These are phyloP conservation scores for Copromyces sp. DNA, from an alignment of 495 filamentous ascomycete genomes.

Conservation along the genomic window DNA sequence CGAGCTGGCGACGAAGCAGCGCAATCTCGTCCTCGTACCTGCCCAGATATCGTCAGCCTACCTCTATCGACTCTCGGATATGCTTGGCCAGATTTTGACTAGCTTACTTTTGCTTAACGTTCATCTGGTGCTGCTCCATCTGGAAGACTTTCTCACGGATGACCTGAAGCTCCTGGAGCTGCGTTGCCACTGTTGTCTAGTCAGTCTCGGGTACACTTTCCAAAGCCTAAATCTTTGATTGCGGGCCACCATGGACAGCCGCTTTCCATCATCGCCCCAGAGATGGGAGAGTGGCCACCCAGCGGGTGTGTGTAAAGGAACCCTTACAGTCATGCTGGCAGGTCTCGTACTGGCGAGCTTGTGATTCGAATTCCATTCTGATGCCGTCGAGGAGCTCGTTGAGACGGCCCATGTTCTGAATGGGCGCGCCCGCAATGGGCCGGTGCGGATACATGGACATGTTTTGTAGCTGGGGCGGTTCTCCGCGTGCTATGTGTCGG, in stretches of 20 bases:
- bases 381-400: slow-evolving; percentile 87
- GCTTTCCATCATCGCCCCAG: background rate
- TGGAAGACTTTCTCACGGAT: slow-evolving; percentile 84
- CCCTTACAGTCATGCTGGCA: slow-evolving; percentile 86
- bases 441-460: slow-evolving; percentile 91
- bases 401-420: slow-evolving; percentile 52
- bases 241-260: background rate
- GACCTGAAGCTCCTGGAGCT: slow-evolving; percentile 86
- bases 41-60: slow-evolving; percentile 4
- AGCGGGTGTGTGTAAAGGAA: background rate
- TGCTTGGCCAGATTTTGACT: background rate
- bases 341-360: slow-evolving; percentile 62
- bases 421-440: slow-evolving; percentile 55
- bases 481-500: background rate
- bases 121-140: slow-evolving; percentile 76
- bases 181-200: slow-evolving; percentile 54
- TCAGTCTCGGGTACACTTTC: background rate
- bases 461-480: background rate
- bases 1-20: slow-evolving; percentile 78
- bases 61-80: no score
- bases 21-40: slow-evolving; percentile 92
- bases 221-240: background rate
- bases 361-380: slow-evolving; percentile 79
- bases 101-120: slow-evolving; percentile 81
- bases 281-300: background rate